Conservation (phyloP, 371 early-diverging fungal species). For the Mortierella sp. region DNA sequence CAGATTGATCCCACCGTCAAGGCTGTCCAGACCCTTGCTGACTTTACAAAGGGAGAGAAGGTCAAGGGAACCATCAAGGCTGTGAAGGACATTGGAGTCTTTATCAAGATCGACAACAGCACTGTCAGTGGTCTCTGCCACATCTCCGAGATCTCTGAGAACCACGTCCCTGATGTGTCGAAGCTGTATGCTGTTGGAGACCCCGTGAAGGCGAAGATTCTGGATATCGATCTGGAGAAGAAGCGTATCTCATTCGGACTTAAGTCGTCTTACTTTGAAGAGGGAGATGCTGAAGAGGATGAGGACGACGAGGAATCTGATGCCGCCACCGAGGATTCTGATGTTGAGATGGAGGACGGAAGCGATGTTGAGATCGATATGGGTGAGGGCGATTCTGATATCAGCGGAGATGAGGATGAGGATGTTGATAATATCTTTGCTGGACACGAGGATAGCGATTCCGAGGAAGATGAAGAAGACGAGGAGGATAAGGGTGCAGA, state of each 20-base stretch:
- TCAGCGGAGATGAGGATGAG: conserved; percentile 54
- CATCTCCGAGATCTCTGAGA: conserved; percentile 72
- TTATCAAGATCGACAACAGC: conserved; percentile 75
- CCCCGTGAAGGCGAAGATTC: conserved; percentile 75
- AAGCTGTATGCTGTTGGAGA: conserved; percentile 78
- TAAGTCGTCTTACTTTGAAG: conserved; percentile 82
- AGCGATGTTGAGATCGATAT: conserved; percentile 49
- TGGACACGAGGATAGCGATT: conserved; percentile 57
- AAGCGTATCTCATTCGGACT: conserved; percentile 77
- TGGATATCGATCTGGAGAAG: conserved; percentile 73
- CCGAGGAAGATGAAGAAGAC: conserved; percentile 60
- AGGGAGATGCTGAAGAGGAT: conserved; percentile 58
- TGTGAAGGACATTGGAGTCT: conserved; percentile 76
- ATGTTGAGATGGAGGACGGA: conserved; percentile 38
- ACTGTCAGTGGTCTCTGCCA: conserved; percentile 79
- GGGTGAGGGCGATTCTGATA: conserved; percentile 57
- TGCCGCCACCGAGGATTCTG: conserved; percentile 36
- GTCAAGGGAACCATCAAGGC: conserved; percentile 75
- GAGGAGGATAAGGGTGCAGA: conserved; percentile 56
- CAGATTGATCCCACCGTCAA: conserved; percentile 75
- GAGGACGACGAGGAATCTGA: conserved; percentile 58
- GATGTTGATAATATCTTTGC: conserved; percentile 54
- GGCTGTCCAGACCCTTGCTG: conserved; percentile 57
- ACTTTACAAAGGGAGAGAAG: conserved; percentile 70
- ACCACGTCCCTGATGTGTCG: conserved; percentile 55